Base-by-base conservation (phyloP, 2,329 filamentous ascomycete genomes). In the Myrmaecium sp. region DNA sequence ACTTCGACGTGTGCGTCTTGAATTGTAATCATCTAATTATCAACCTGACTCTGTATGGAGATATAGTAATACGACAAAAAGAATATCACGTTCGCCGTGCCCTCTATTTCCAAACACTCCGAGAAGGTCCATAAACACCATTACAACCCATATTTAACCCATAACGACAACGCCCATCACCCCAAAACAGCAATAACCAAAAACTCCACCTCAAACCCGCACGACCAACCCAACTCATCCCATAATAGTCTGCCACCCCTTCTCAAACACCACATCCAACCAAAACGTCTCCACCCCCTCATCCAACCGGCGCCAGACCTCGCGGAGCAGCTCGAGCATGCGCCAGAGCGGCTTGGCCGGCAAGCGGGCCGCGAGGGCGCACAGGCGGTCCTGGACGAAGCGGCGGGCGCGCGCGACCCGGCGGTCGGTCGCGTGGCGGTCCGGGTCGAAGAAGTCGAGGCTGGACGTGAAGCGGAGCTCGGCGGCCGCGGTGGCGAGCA, bases 211-310 rank as follows among this genome's bases (percentile, higher is more conserved):
- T n/a, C n/a, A n/a, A n/a, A n/a, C n/a, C n/a, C n/a, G n/a, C n/a
- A n/a, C n/a, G n/a, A n/a, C n/a, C n/a, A 14, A 14, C 12, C 12
- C 12, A 12, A 20, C n/a, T 26, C 12, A 60, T 12, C 57, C 61
- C 56, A 66, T 62, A 14, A 66, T 58, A 9, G 62, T 66, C 41
- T 67, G 60, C 60, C 61, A 66, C 6, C 60, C 57, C 31, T 61
- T 64, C 40, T 66, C 61, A 35, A 64, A 59, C 57, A 66, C 62
- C 5, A 68, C 54, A 38, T 67, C 62, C 36, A 67, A 54, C 64
- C 64, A 68, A 40, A 65, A 66, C 4, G 54, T 49, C 15, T 59
- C 49, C 9, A 20, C 47, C 0, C 58, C 60, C 2, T 49, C 49
- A 40, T 69, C 64, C 37, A 64, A 52, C 28, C 57, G 47, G 23